Evolutionary conservation across 257 asterid genomes (phyloP), one percentile per base, ranked within the genome.

Genomic region (Voacanga thouarsii): DNA sequence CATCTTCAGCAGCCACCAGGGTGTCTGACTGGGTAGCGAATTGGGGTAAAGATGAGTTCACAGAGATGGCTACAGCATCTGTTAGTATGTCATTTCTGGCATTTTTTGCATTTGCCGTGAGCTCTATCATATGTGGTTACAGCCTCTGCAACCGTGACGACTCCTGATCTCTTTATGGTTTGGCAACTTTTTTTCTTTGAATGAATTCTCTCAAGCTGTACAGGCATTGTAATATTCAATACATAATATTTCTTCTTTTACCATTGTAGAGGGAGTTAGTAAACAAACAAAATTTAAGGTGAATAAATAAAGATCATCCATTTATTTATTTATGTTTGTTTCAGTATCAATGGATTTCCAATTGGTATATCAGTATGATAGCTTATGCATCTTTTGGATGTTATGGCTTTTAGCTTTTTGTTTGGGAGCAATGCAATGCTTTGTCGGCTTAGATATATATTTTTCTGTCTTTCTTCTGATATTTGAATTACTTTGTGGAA

Each of bases 11-110:
- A 9, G 97, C 98, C 10, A 91, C 97, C 3, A 84, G 97, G 82
- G 96, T 89, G 74, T 85, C 86, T 26, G 98, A 91, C 82, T 92
- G 98, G 98, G 85, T 86, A 50, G 84, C 93, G 2, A 92, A 91
- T 75, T 94, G 97, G 98, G 98, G 97, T 1, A 87, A 87, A 68
- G 98, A 94, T 64, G 80, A 88, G 81, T 94, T 94, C 80, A 90
- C 97, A 1, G 47, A 87, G 79, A 94, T 91, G 98, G 97, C 97
- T 1, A 86, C 84, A 75, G 94, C 96, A 66, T 89, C 98, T 0
- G 82, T 94, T 0, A 88, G 93, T 37, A 78, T 92, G 87, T 92
- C 98, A 0, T 94, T 94, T 80, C 83, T 92, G 23, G 94, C 96
- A 70, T 94, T 94, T 78, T 11, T 83, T 6, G 90, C 97, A 76